Base-by-base conservation (phyloP, 441 rosid species). In the Populus hybrid region DNA sequence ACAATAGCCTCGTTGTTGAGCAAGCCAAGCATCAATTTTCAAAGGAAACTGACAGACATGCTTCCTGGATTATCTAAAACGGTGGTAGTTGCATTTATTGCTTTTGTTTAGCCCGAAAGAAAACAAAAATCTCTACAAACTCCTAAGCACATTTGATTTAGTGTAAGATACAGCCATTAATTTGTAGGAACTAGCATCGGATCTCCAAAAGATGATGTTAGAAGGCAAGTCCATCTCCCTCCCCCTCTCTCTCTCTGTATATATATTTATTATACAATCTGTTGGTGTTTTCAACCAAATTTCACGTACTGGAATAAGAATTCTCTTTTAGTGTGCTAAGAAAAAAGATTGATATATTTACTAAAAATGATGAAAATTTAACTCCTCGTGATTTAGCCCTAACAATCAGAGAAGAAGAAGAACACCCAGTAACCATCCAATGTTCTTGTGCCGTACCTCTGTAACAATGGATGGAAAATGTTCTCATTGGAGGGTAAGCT, bases 121-220 rank as follows among this genome's bases (percentile, higher is more conserved):
- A 28, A 78, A 81, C 83, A 82, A 79, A 75, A 65, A 67, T 82
- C 71, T 75, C 73, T 79, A 38, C 83, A 21, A 76, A 80, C 78
- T 82, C 76, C 86, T 65, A 79, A 21, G 66, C 16, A 18, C 80
- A 75, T 78, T 59, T 82, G 80, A 80, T 74, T 82, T 74, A 65
- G 81, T 67, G 84, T 69, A 59, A 18, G 23, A 9, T 18, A 64
- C 1, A 57, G 59, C 32, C 1, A 34, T 3, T 11, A 2, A 19
- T 65, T 26, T 9, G 63, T n/a, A 50, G 7, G 59, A 50, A 50
- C 59, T 50, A 1, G 59, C 7, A 50, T 50, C 59, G 59, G 59
- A 19, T 66, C 71, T 75, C 38, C 38, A 19, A 18, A 75, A 19
- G 64, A 75, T 34, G 42, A 69, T 9, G 21, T 18, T 3, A 6